phyloP scores from a whole-genome alignment of 768 basidiomycete species.

The Cystofilobasidium capitatum region DNA sequence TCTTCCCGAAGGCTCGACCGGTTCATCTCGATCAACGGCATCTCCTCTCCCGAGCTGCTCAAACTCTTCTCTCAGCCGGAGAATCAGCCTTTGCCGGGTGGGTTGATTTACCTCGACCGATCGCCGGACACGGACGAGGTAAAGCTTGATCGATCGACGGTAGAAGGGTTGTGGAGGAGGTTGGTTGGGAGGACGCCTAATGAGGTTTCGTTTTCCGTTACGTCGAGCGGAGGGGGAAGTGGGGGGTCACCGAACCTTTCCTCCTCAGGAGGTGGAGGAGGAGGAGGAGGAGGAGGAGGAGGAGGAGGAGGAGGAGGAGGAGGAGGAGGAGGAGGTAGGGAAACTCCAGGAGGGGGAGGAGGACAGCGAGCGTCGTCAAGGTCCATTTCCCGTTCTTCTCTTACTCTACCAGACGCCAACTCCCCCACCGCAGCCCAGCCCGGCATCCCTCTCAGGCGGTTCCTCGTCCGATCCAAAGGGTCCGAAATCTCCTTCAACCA shows the following conservation, averaged over 20 bases:
- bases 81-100: constrained; percentile 73
- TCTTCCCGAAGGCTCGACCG: constrained; percentile 55
- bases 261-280: too few relatives aligned
- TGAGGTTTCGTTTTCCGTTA: constrained; percentile 48
- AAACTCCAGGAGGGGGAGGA: too few relatives aligned
- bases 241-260: too few relatives aligned
- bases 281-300: too few relatives aligned
- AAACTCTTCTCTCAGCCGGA: constrained; percentile 60
- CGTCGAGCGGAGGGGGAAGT: too few relatives aligned
- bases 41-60: constrained; percentile 86
- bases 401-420: constrained; percentile 1
- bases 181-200: constrained; percentile 84
- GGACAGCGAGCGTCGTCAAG: constrained; percentile 44
- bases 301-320: too few relatives aligned
- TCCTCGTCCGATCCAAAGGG: constrained; percentile 4
- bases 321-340: too few relatives aligned
- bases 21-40: constrained; percentile 98
- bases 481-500: constrained; percentile 38
- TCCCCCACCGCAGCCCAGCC: too few relatives aligned
- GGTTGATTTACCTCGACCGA: constrained; percentile 90
- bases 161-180: constrained; percentile 87
- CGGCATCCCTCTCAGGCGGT: constrained; percentile 32
- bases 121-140: constrained; percentile 93
- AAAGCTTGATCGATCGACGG: constrained; percentile 85
- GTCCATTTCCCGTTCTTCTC: neutral